phyloP scores from a whole-genome alignment of 176 grass and related monocot species.

The Carex scoparia region DNA sequence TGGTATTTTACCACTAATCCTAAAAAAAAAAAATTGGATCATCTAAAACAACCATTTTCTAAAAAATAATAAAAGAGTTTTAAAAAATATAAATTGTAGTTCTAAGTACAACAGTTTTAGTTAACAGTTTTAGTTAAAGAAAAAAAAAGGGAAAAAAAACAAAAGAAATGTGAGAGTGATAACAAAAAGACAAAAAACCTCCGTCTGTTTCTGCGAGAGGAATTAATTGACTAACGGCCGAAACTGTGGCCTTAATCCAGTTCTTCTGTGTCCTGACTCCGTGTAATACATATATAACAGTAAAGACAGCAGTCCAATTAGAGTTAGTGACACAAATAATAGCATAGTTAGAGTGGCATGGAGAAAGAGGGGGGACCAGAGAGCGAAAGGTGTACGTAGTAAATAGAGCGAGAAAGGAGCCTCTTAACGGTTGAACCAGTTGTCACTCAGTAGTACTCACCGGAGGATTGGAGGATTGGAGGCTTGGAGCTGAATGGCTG shows the following conservation, averaged over 20 bases:
- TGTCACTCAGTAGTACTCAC: neutral
- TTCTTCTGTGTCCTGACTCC: neutral
- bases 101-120: too few relatives aligned
- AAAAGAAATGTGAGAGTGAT: neutral
- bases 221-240: neutral
- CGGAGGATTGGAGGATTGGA: too few relatives aligned
- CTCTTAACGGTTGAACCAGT: slow-evolving; percentile 3
- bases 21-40: too few relatives aligned
- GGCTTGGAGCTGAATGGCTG: neutral
- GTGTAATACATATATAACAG: neutral
- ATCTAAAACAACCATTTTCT: too few relatives aligned
- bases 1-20: too few relatives aligned
- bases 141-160: neutral
- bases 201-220: too few relatives aligned
- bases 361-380: neutral
- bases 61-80: too few relatives aligned
- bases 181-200: neutral
- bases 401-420: neutral
- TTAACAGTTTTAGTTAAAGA: neutral
- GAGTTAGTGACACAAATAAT: neutral
- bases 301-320: neutral
- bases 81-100: too few relatives aligned
- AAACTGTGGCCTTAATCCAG: neutral
- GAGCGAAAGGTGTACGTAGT: neutral
- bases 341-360: neutral